Conservation (phyloP, 75 land plant species). For the Gnetum montanum region DNA sequence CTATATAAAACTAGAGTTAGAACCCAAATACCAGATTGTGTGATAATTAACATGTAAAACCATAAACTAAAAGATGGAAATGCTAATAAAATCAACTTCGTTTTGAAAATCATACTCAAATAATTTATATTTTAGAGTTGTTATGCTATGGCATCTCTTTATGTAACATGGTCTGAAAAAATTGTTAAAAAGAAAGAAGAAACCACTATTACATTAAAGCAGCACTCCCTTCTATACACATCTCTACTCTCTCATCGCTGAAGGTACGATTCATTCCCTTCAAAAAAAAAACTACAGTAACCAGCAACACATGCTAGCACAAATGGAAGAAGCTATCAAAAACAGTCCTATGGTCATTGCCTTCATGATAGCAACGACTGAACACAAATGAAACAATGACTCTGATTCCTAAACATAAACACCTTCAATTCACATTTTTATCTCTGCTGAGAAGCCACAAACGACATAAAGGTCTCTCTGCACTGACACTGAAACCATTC, state of each 20-base stretch:
- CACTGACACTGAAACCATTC: neutral
- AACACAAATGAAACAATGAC: neutral
- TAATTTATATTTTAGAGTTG: too few species aligned
- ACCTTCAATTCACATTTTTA: neutral
- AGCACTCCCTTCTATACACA: constrained; percentile 9
- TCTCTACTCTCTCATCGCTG: constrained; percentile 7
- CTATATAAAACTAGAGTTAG: too few species aligned
- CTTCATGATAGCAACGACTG: constrained; percentile 1
- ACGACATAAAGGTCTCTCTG: neutral
- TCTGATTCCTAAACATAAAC: neutral
- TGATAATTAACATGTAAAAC: too few species aligned
- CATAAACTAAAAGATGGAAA: too few species aligned
- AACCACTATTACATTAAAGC: too few species aligned
- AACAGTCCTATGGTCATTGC: constrained; percentile 1
- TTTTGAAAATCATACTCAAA: too few species aligned
- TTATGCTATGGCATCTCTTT: too few species aligned
- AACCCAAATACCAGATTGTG: too few species aligned
- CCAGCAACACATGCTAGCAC: neutral
- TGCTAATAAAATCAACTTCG: too few species aligned
- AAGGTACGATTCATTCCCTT: constrained; percentile 3
- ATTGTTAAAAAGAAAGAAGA: too few species aligned
- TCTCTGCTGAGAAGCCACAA: too few species aligned
- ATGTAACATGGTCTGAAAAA: too few species aligned
- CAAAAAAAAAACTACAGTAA: neutral
- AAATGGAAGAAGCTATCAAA: constrained; percentile 4